These are phyloP conservation scores for Solanum infundibuliforme DNA, from an alignment of 257 asterid genomes.

Conservation along the genomic window DNA sequence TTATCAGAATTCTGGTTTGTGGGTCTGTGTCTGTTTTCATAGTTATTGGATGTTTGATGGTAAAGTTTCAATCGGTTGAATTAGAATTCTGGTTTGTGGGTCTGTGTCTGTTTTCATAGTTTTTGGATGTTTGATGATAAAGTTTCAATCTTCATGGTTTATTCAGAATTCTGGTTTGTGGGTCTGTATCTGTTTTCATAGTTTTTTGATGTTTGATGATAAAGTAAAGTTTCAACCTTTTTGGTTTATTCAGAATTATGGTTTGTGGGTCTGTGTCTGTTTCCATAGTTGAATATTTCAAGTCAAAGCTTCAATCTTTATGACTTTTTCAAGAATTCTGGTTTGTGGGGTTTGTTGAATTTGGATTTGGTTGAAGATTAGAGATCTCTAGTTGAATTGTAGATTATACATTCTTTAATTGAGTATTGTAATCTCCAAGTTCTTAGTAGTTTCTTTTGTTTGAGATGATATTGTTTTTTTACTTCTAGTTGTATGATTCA, in stretches of 20 bases:
- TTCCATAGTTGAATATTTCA: slow-evolving; percentile 14
- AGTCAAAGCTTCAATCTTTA: slow-evolving; percentile 22
- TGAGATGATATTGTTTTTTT: slow-evolving; percentile 11
- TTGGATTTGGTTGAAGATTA: slow-evolving; percentile 27
- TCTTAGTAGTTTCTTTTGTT: slow-evolving; percentile 12
- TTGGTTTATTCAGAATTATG: neutral
- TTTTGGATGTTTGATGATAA: neutral
- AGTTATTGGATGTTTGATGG: neutral
- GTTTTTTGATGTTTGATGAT: neutral
- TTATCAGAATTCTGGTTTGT: neutral
- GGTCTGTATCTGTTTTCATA: neutral
- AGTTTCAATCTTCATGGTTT: neutral
- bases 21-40: neutral
- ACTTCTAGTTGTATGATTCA: neutral
- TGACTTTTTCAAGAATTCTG: slow-evolving; percentile 23
- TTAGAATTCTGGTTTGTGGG: neutral
- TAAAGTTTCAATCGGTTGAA: neutral
- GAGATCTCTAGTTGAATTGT: slow-evolving; percentile 22
- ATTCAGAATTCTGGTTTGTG: neutral
- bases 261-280: neutral
- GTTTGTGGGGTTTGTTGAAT: slow-evolving; percentile 29
- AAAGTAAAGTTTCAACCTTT: slow-evolving; percentile 25
- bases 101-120: neutral
- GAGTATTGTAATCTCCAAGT: slow-evolving; percentile 11
- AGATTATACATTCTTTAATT: slow-evolving; percentile 7